Conservation (phyloP, 345 rosid species). For the Eucalyptus cladocalyx region DNA sequence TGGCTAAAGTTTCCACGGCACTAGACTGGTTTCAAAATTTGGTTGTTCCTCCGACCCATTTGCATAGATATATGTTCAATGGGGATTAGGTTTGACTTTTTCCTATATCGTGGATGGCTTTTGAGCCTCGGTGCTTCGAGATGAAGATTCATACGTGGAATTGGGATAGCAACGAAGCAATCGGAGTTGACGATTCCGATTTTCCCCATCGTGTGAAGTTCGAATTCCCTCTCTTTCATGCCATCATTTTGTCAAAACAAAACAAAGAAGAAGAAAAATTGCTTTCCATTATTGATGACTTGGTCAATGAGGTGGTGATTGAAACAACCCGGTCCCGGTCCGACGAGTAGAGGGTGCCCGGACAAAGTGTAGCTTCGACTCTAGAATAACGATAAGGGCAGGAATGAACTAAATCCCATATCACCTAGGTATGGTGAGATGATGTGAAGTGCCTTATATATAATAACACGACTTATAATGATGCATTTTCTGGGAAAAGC, state of each 20-base stretch:
- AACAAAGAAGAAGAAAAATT: not conserved
- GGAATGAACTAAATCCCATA: too few relatives aligned
- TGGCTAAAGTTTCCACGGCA: too few relatives aligned
- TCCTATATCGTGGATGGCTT: not conserved
- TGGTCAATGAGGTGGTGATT: accelerated
- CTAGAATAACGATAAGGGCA: too few relatives aligned
- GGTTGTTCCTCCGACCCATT: too few relatives aligned
- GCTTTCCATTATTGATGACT: not conserved
- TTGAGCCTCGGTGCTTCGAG: not conserved
- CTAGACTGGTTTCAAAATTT: too few relatives aligned
- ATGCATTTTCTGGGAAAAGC: too few relatives aligned
- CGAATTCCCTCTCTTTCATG: not conserved
- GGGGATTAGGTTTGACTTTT: not conserved
- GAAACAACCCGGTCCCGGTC: too few relatives aligned
- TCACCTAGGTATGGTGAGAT: too few relatives aligned
- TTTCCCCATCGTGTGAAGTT: not conserved
- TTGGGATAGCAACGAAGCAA: not conserved
- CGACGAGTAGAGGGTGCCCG: too few relatives aligned
- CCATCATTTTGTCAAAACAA: not conserved
- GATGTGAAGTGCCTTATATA: too few relatives aligned
- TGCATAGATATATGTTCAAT: too few relatives aligned
- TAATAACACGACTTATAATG: accelerated
- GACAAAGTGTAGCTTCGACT: too few relatives aligned
- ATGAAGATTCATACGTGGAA: not conserved
- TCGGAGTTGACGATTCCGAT: not conserved